Evolutionary conservation across 2,329 filamentous ascomycete genomes (phyloP), one percentile per base, ranked within the genome.

Genomic region (Cercospora citrullina): DNA sequence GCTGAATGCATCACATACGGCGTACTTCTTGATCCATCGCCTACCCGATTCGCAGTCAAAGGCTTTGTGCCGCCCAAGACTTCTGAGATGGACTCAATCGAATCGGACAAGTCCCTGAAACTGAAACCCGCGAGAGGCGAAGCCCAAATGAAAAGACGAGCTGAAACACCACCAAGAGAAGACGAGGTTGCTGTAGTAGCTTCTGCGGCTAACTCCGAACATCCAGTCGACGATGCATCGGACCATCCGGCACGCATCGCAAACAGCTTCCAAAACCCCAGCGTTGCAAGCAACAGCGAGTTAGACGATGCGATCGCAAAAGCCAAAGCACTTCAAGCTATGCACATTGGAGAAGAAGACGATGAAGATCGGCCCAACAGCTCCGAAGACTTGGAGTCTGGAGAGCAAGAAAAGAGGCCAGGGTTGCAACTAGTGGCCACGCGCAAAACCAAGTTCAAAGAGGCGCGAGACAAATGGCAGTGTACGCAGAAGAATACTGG

Each of bases 231-330:
- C 30, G 57, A 26, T 53, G 4, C 28, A 18, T 10, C 16, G 23
- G n/a, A 65, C n/a, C 9, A 42, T 12, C 4, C 23, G 18, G 51
- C 68, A 4, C 58, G 66, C 16, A 18, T 68, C 10, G 61, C 63
- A 10, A 45, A 68, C 23, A 71, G 61, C 63, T 67, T 69, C 6
- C 45, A 42, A n/a, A 18, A 26, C 4, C 14, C 61, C 9, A 23
- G 51, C 6, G 12, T 64, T 7, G 65, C 63, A 23, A 68, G 63
- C 30, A 75, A 66, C 36, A 89, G 92, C 72, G 87, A 86, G 30
- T 80, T 94, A 8, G 86, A 90, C 33, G 80, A 86, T 39, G 86
- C 87, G 64, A 92, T 95, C 67, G 79, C 85, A 33, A 83, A 90
- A 73, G 83, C 89, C 58, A 87, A 86, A 72, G 82, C 86, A 65